A percentile compares a stretch with the other conserved stretches of the same genome.
These are phyloP conservation scores for Cucurbita moschata DNA, from an alignment of 306 rosid species.

Conservation along the genomic window DNA sequence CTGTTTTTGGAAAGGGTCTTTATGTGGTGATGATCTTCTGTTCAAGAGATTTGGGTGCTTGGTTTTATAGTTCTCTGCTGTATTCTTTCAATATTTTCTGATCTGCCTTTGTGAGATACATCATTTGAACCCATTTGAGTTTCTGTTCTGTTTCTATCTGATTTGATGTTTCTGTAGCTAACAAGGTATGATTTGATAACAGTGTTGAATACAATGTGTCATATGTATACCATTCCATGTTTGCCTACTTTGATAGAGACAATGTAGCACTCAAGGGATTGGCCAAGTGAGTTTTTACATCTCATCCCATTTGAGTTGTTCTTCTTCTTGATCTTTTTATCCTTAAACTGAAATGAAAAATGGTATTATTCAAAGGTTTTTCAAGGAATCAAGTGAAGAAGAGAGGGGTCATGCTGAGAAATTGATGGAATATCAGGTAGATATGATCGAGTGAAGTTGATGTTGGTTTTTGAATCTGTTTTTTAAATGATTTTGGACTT, in stretches of 20 bases:
- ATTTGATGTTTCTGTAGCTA: background rate
- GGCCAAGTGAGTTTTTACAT: conserved; percentile 36
- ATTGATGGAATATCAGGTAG: conserved; percentile 86
- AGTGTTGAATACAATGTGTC: conserved; percentile 98
- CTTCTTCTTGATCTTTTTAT: background rate
- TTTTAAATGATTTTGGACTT: background rate
- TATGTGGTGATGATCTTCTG: background rate
- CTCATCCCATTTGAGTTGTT: background rate
- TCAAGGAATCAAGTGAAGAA: conserved; percentile 85
- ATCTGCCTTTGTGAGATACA: background rate
- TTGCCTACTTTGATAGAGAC: conserved; percentile 90
- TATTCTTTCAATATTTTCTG: background rate
- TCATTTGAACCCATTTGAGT: no score
- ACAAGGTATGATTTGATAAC: background rate
- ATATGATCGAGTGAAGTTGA: background rate
- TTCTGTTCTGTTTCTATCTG: background rate
- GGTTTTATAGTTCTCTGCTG: background rate
- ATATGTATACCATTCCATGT: conserved; percentile 83
- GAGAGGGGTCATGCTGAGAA: conserved; percentile 92
- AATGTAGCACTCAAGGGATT: conserved; percentile 87
- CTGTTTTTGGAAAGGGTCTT: background rate
- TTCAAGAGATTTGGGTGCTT: background rate
- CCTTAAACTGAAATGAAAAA: background rate
- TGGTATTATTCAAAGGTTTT: conserved; percentile 34
- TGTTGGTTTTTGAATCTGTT: background rate